Percentiles rank a stretch among this genome's conserved stretches.
phyloP scores from a whole-genome alignment of 441 rosid species.

The Pelargonium myrrhifolium region DNA sequence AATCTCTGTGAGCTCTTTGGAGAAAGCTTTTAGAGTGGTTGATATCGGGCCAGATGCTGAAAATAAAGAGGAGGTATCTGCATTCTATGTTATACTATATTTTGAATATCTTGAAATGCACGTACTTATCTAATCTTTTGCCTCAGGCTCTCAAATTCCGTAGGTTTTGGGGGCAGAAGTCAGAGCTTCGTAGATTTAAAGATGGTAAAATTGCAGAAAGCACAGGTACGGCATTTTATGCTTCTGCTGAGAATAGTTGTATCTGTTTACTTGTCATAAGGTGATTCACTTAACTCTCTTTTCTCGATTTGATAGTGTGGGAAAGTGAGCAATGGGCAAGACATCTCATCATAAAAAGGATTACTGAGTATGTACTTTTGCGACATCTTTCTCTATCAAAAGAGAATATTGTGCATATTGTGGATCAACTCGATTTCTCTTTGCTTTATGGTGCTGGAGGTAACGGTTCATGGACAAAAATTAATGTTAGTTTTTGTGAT shows the following conservation, averaged over 20 bases:
- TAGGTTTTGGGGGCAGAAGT: slow-evolving; percentile 83
- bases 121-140: slow-evolving; percentile 17
- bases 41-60: slow-evolving; percentile 94
- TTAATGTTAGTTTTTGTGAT: slow-evolving; percentile 5
- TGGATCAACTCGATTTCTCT: slow-evolving; percentile 90
- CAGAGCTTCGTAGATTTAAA: slow-evolving; percentile 83
- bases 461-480: slow-evolving; percentile 19
- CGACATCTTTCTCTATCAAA: slow-evolving; percentile 59
- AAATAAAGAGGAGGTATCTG: slow-evolving; percentile 71
- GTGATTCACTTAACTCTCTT: slow-evolving; percentile 20
- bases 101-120: slow-evolving; percentile 10
- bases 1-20: slow-evolving; percentile 61
- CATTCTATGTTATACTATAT: slow-evolving; percentile 1
- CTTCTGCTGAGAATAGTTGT: slow-evolving; percentile 15
- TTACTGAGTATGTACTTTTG: slow-evolving; percentile 48
- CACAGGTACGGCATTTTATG: slow-evolving; percentile 46
- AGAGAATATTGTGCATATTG: slow-evolving; percentile 48
- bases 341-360: slow-evolving; percentile 75
- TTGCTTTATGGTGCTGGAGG: slow-evolving; percentile 63
- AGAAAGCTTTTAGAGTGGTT: slow-evolving; percentile 63
- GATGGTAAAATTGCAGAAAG: slow-evolving; percentile 97
- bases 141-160: slow-evolving; percentile 61
- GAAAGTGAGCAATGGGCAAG: slow-evolving; percentile 61
- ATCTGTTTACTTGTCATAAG: slow-evolving; percentile 14
- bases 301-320: slow-evolving; percentile 52